These are phyloP conservation scores for Boletus hoseneyae DNA, from an alignment of 1,284 basidiomycete genomes.

Conservation along the genomic window DNA sequence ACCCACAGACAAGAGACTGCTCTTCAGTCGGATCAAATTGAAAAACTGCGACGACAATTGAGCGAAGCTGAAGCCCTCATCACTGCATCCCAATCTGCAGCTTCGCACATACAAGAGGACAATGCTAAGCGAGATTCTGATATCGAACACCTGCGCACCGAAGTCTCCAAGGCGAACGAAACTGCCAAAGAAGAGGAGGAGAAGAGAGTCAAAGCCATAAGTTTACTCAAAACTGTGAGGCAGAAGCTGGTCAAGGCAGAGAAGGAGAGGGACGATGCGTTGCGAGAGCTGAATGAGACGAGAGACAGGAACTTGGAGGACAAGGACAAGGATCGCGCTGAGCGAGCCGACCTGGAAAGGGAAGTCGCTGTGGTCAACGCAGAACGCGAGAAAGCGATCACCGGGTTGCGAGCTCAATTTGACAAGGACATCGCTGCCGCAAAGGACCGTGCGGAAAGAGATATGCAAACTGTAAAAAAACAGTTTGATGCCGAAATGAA, in stretches of 20 bases:
- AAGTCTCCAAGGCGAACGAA: constrained; percentile 59
- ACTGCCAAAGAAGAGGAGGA: constrained; percentile 89
- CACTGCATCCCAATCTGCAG: constrained; percentile 49
- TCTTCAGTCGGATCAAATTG: constrained; percentile 73
- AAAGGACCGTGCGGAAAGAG: constrained; percentile 73
- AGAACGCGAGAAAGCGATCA: constrained; percentile 71
- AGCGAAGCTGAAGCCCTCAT: constrained; percentile 67
- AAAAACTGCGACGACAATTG: constrained; percentile 66
- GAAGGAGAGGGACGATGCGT: constrained; percentile 81
- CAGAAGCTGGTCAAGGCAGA: constrained; percentile 91
- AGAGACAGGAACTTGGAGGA: constrained; percentile 61
- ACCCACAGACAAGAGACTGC: constrained; percentile 75
- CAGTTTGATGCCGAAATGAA: constrained; percentile 78
- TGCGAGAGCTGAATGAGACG: constrained; percentile 49
- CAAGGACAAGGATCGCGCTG: constrained; percentile 61
- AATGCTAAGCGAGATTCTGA: constrained; percentile 49
- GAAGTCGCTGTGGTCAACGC: constrained; percentile 58
- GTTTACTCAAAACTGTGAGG: constrained; percentile 85
- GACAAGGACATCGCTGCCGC: constrained; percentile 68
- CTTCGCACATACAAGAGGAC: constrained; percentile 45
- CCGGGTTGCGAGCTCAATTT: constrained; percentile 66
- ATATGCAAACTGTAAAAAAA: constrained; percentile 58
- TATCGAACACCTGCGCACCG: constrained; percentile 53
- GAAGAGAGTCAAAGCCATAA: constrained; percentile 90
- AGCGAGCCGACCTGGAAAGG: constrained; percentile 51